phyloP scores from a whole-genome alignment of 2,329 filamentous ascomycete species.

The Ceratocystis ficicola region DNA sequence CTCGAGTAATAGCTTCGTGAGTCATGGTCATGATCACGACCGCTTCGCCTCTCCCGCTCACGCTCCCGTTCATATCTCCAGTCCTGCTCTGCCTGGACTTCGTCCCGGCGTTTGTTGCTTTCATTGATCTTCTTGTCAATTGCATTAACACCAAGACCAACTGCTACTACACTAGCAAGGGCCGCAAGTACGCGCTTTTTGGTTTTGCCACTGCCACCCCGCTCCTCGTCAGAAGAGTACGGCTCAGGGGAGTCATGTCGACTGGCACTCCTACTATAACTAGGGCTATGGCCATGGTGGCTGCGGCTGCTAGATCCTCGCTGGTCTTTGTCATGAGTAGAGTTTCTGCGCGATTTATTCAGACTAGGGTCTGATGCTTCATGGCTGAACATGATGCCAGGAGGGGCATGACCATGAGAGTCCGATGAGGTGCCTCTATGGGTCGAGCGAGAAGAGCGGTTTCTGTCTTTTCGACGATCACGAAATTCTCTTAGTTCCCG shows the following conservation, averaged over 20 bases:
- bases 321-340: conserved; percentile 14
- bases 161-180: conserved; percentile 43
- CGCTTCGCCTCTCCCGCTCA: neutral
- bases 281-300: conserved; percentile 28
- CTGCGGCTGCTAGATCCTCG: conserved; percentile 19
- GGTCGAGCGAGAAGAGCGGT: conserved; percentile 29
- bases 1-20: conserved; percentile 8
- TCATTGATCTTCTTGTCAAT: conserved; percentile 36
- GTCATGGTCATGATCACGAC: neutral
- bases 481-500: conserved; percentile 4
- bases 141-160: conserved; percentile 43
- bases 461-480: conserved; percentile 14
- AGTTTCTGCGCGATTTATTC: conserved; percentile 25
- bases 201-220: conserved; percentile 27
- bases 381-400: conserved; percentile 42
- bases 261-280: neutral
- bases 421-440: conserved; percentile 32
- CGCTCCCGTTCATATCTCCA: conserved; percentile 12
- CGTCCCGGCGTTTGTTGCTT: conserved; percentile 28
- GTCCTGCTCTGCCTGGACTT: neutral
- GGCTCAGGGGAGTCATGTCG: conserved; percentile 17
- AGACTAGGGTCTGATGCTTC: conserved; percentile 36
- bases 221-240: conserved; percentile 14
- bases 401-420: conserved; percentile 31
- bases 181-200: conserved; percentile 35